Evolutionary conservation across 108 stramenopile species (phyloP).

Genomic region (Cyclotella choctawhatcheeana): DNA sequence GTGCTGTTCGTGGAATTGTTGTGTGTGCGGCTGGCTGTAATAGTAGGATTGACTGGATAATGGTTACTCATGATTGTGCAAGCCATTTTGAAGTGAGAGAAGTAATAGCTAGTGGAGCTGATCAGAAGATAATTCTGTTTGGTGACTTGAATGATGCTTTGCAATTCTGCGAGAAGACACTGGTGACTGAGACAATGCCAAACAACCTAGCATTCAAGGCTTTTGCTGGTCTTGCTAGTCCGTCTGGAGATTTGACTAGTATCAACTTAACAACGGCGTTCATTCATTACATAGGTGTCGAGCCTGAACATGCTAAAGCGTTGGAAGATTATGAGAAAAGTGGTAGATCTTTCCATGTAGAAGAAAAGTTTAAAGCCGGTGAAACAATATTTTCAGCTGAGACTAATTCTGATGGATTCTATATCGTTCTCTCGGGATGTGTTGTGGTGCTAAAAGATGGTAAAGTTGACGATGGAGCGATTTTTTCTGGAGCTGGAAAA

Average conservation of each 20-base stretch:
- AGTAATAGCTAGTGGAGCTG: slow-evolving; percentile 31
- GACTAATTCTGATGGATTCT: slow-evolving; percentile 72
- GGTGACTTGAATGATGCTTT: slow-evolving; percentile 58
- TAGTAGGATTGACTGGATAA: slow-evolving; percentile 82
- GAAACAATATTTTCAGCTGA: slow-evolving; percentile 60
- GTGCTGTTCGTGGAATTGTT: slow-evolving; percentile 60
- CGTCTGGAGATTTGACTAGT: slow-evolving; percentile 10
- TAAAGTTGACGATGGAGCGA: slow-evolving; percentile 7
- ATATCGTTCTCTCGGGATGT: slow-evolving; percentile 72
- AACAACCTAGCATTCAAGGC: slow-evolving; percentile 27
- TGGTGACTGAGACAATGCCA: slow-evolving; percentile 56
- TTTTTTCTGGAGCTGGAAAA: slow-evolving; percentile 40
- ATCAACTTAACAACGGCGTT: slow-evolving; percentile 52
- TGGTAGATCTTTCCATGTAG: slow-evolving; percentile 62
- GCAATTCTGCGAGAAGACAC: slow-evolving; percentile 72
- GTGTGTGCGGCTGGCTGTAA: slow-evolving; percentile 78
- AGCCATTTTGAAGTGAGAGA: slow-evolving; percentile 57
- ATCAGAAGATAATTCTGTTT: slow-evolving; percentile 50
- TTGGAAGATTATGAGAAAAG: slow-evolving; percentile 56
- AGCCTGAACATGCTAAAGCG: slow-evolving; percentile 49
- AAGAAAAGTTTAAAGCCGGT: slow-evolving; percentile 54
- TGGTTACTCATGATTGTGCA: slow-evolving; percentile 80
- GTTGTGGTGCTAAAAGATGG: slow-evolving; percentile 66
- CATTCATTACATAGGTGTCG: slow-evolving; percentile 54
- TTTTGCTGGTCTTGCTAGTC: slow-evolving; percentile 26